Evolutionary conservation across 2,329 filamentous ascomycete genomes (phyloP).

Genomic region (Calonectria henricotiae): DNA sequence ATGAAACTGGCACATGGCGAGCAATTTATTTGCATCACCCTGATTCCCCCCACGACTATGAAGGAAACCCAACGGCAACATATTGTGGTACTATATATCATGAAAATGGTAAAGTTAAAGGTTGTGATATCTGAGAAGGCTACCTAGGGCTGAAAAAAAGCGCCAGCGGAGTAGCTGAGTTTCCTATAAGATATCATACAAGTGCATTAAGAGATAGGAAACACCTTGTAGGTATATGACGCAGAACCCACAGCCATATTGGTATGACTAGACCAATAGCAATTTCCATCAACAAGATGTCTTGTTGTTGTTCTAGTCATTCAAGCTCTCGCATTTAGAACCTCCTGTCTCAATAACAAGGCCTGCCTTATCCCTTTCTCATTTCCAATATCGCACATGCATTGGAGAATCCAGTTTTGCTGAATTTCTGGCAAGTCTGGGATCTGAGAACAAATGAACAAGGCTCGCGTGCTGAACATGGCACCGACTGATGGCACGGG

Average conservation of each 20-base stretch:
- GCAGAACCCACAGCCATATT: not conserved
- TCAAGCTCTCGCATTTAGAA: not conserved
- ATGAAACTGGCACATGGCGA: not conserved
- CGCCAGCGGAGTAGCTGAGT: not conserved
- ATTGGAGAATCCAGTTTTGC: slow-evolving; percentile 28
- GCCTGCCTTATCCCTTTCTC: slow-evolving; percentile 18
- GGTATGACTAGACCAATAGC: not conserved
- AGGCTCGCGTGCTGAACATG: slow-evolving; percentile 24
- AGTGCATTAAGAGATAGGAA: not conserved
- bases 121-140: not conserved
- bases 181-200: too few relatives aligned
- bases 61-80: slow-evolving; percentile 4
- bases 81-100: slow-evolving; percentile 4
- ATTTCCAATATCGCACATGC: slow-evolving; percentile 18
- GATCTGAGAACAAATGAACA: slow-evolving; percentile 23
- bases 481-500: slow-evolving; percentile 24
- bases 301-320: not conserved
- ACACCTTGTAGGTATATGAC: not conserved
- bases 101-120: not conserved
- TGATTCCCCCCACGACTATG: not conserved
- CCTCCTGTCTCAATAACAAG: not conserved
- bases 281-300: too few relatives aligned
- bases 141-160: not conserved
- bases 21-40: not conserved
- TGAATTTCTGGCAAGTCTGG: slow-evolving; percentile 16